phyloP scores from a whole-genome alignment of 1,139 yeast species.

The Blastobotrys buckinghamii region DNA sequence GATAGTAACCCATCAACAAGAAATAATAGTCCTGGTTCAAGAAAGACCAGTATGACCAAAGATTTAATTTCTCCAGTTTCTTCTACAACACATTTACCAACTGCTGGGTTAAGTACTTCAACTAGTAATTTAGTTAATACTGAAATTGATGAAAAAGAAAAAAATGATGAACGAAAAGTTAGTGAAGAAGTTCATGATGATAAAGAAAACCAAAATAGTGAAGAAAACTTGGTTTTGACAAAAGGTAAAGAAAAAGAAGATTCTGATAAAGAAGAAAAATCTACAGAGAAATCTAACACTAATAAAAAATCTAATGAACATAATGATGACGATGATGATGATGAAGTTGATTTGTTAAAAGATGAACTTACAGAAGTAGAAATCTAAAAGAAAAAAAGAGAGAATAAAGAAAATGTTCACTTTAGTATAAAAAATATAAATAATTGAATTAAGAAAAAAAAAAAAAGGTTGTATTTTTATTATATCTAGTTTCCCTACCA shows the following conservation, averaged over 20 bases:
- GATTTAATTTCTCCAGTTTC: conserved; percentile 19
- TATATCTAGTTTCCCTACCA: conserved; percentile 47
- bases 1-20: conserved; percentile 6
- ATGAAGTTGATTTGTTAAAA: conserved; percentile 21
- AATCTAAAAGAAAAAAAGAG: conserved; percentile 12
- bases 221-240: conserved; percentile 1
- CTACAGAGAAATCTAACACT: not conserved
- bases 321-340: conserved; percentile 16
- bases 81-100: conserved; percentile 22
- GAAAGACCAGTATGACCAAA: conserved; percentile 2
- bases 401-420: not conserved
- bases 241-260: conserved; percentile 5
- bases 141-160: not conserved
- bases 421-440: not conserved
- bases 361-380: conserved; percentile 23
- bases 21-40: conserved; percentile 6
- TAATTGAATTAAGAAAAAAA: not conserved
- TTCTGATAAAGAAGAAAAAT: conserved; percentile 12
- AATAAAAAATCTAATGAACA: conserved; percentile 3
- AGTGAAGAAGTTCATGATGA: conserved; percentile 2
- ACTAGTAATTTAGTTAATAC: not conserved
- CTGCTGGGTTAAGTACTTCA: conserved; percentile 18
- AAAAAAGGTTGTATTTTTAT: no score
- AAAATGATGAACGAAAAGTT: not conserved
- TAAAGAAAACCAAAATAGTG: not conserved